phyloP scores from a whole-genome alignment of 345 rosid genomes.

The Bruguiera sexangula region DNA sequence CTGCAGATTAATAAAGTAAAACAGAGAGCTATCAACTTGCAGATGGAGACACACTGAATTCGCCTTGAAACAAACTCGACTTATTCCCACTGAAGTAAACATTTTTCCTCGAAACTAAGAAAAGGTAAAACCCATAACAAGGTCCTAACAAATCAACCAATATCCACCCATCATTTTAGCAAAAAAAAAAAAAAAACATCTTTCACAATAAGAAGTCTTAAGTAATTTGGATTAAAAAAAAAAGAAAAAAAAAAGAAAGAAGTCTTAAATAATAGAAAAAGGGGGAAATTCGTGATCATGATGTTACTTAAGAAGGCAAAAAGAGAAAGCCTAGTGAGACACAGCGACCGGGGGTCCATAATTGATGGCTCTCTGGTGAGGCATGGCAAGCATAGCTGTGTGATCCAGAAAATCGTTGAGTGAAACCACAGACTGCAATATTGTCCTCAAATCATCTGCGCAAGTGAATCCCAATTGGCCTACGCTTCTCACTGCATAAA shows the following conservation, averaged over 20 bases:
- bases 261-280: not conserved
- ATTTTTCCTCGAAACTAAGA: conserved; percentile 2
- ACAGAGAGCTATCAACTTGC: not conserved
- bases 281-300: not conserved
- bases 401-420: conserved; percentile 97
- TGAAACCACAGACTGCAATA: conserved; percentile 78
- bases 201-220: conserved; percentile 7
- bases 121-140: not conserved
- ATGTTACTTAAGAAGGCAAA: not conserved
- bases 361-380: conserved; percentile 77
- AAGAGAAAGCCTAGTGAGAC: conserved; percentile 49
- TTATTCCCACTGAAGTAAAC: conserved; percentile 25
- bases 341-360: conserved; percentile 56
- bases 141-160: conserved; percentile 41
- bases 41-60: not conserved
- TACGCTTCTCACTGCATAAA: conserved; percentile 65
- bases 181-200: conserved; percentile 11
- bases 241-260: not conserved
- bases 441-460: conserved; percentile 72
- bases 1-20: not conserved
- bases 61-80: not conserved
- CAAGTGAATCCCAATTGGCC: conserved; percentile 59
- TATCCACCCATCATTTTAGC: conserved; percentile 19
- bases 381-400: conserved; percentile 91
- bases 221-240: not conserved